A percentile compares a stretch with the other conserved stretches of the same genome.
Conservation (phyloP, 1,139 yeast genomes). For the Saccharomyces hybrid region DNA sequence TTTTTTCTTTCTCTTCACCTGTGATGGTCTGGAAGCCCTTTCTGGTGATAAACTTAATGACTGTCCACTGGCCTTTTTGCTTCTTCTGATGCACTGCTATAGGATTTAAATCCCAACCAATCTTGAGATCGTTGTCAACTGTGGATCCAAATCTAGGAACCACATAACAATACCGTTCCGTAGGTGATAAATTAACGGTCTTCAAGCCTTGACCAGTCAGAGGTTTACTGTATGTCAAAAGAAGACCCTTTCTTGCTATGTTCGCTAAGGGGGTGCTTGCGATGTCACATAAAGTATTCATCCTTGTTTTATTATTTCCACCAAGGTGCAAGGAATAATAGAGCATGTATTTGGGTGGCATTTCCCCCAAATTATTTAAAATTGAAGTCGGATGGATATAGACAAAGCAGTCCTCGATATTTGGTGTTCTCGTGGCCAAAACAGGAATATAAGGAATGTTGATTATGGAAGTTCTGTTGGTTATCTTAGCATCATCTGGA, state of each 20-base stretch:
- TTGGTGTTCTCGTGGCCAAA: constrained; percentile 42
- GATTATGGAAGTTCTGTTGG: constrained; percentile 52
- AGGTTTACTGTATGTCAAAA: constrained; percentile 82
- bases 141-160: constrained; percentile 86
- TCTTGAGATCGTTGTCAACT: constrained; percentile 64
- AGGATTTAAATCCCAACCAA: constrained; percentile 92
- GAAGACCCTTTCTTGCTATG: constrained; percentile 62
- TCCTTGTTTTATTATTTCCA: constrained; percentile 45
- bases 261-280: constrained; percentile 69
- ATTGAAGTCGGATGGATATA: constrained; percentile 78
- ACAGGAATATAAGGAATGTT: constrained; percentile 70
- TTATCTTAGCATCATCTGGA: constrained; percentile 52
- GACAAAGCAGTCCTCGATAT: constrained; percentile 44
- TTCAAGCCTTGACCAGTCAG: constrained; percentile 77
- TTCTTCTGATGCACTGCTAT: constrained; percentile 65
- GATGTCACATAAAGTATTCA: constrained; percentile 72
- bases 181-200: constrained; percentile 55
- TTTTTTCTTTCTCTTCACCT: constrained; percentile 7
- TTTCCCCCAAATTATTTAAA: constrained; percentile 39
- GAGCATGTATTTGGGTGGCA: constrained; percentile 71
- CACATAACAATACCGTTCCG: constrained; percentile 78
- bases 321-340: constrained; percentile 53
- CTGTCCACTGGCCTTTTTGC: constrained; percentile 52
- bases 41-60: constrained; percentile 26
- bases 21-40: constrained; percentile 17